Conservation (phyloP, 2,329 filamentous ascomycete species). For the Phialemonium atrogriseum region DNA sequence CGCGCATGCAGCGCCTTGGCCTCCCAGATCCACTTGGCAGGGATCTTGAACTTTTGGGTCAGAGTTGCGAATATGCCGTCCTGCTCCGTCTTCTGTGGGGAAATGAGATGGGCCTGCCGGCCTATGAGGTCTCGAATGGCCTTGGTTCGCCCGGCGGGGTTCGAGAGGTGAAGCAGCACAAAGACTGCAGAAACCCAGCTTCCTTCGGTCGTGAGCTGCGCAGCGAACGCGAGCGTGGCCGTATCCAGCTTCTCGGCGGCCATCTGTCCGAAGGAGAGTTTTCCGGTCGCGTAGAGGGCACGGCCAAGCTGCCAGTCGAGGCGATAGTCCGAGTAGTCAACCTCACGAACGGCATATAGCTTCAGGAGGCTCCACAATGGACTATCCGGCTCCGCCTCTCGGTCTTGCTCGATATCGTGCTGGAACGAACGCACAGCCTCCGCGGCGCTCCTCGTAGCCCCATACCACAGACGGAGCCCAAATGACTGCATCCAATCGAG, state of each 20-base stretch:
- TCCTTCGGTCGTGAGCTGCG: constrained; percentile 53
- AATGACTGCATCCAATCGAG: constrained; percentile 93
- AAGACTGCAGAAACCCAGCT: constrained; percentile 67
- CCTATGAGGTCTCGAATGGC: constrained; percentile 67
- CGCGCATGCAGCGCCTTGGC: constrained; percentile 80
- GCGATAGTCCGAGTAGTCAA: constrained; percentile 66
- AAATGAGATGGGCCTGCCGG: constrained; percentile 60
- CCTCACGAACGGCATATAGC: constrained; percentile 57
- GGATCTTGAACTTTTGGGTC: constrained; percentile 56
- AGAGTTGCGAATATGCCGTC: constrained; percentile 51
- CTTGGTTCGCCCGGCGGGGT: constrained; percentile 51
- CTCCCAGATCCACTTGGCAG: constrained; percentile 73
- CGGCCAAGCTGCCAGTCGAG: constrained; percentile 81
- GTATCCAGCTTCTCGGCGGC: constrained; percentile 56
- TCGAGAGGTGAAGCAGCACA: constrained; percentile 68
- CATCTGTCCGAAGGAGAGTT: constrained; percentile 43
- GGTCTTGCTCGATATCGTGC: constrained; percentile 61
- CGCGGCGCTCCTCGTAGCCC: constrained; percentile 41
- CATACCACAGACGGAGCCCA: constrained; percentile 72
- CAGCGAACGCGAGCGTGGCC: constrained; percentile 56
- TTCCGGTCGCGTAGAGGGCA: constrained; percentile 45
- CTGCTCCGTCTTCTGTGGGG: constrained; percentile 39
- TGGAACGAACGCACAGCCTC: constrained; percentile 66
- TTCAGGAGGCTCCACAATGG: constrained; percentile 75
- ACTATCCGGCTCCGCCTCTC: constrained; percentile 56